Percentiles rank a stretch among this genome's conserved stretches.
Evolutionary conservation across 495 filamentous ascomycete species (phyloP).

Genomic region (Lasiosphaeris hirsuta): DNA sequence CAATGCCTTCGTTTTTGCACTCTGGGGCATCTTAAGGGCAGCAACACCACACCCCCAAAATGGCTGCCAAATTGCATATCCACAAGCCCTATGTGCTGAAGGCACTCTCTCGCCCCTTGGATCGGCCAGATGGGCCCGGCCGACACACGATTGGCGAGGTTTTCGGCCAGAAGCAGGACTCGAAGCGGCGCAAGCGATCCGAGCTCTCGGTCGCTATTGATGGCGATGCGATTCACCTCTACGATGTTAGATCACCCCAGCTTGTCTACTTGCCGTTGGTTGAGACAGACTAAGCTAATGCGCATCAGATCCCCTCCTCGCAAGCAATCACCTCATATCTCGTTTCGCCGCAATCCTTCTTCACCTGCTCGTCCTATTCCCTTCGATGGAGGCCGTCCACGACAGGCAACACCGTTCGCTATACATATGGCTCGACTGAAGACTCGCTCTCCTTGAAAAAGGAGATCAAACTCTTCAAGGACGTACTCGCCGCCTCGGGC

Average conservation of each 20-base stretch:
- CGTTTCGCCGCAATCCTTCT: constrained; percentile 72
- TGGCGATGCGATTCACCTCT: constrained; percentile 87
- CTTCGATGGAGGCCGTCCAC: constrained; percentile 57
- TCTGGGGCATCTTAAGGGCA: constrained; percentile 3
- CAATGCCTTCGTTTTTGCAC: constrained; percentile 14
- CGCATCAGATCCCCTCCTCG: constrained; percentile 68
- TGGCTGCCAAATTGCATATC: constrained; percentile 54
- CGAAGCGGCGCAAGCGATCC: constrained; percentile 76
- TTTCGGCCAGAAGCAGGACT: constrained; percentile 61
- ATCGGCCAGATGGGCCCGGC: constrained; percentile 47
- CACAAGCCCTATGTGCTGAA: constrained; percentile 61
- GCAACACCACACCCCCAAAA: constrained; percentile 18
- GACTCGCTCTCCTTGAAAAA: constrained; percentile 29
- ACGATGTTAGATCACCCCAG: constrained; percentile 63
- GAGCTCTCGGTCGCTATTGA: constrained; percentile 86
- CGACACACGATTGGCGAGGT: constrained; percentile 67
- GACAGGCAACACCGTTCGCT: constrained; percentile 55
- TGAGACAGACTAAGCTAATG: constrained; percentile 16
- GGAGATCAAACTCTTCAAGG: constrained; percentile 54
- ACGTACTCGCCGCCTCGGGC: constrained; percentile 59
- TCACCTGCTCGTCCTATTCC: constrained; percentile 75
- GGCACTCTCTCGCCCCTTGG: constrained; percentile 62
- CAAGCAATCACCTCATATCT: constrained; percentile 81
- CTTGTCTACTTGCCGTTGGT: background rate
- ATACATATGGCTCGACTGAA: constrained; percentile 63